Percentiles rank a stretch among this genome's conserved stretches.
phyloP scores from a whole-genome alignment of 2,329 filamentous ascomycete species.

The Aspergillus ustus region DNA sequence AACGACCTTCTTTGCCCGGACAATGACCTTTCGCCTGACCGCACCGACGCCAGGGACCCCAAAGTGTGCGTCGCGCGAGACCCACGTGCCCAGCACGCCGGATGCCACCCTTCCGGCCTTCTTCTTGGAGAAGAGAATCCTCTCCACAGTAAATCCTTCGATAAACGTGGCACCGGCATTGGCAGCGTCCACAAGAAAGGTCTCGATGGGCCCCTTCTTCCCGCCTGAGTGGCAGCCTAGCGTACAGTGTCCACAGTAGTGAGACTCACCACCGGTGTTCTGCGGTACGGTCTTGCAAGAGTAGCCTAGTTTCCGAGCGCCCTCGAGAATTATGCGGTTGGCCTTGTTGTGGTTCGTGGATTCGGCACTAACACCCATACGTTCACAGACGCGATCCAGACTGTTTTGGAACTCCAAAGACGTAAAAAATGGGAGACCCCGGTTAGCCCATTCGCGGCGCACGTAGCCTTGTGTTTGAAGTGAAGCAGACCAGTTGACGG shows the following conservation, averaged over 20 bases:
- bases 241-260: conserved; percentile 73
- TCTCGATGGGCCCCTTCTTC: conserved; percentile 78
- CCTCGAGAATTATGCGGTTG: conserved; percentile 75
- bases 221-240: conserved; percentile 65
- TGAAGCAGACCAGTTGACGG: conserved; percentile 79
- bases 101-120: conserved; percentile 62
- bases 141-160: conserved; percentile 77
- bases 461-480: conserved; percentile 75
- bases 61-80: conserved; percentile 68
- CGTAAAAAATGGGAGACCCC: conserved; percentile 73
- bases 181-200: conserved; percentile 79
- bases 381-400: conserved; percentile 76
- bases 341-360: conserved; percentile 72
- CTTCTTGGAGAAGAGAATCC: conserved; percentile 67
- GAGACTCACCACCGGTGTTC: conserved; percentile 74
- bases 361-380: conserved; percentile 74
- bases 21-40: conserved; percentile 65
- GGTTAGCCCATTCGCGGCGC: conserved; percentile 76
- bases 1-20: conserved; percentile 81
- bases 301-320: conserved; percentile 74
- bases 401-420: conserved; percentile 75
- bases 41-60: conserved; percentile 58
- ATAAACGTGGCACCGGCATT: conserved; percentile 78
- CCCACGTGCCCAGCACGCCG: conserved; percentile 77
- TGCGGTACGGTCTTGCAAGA: conserved; percentile 71